Evolutionary conservation across 1,284 basidiomycete species (phyloP).

Genomic region (Malassezia equina): DNA sequence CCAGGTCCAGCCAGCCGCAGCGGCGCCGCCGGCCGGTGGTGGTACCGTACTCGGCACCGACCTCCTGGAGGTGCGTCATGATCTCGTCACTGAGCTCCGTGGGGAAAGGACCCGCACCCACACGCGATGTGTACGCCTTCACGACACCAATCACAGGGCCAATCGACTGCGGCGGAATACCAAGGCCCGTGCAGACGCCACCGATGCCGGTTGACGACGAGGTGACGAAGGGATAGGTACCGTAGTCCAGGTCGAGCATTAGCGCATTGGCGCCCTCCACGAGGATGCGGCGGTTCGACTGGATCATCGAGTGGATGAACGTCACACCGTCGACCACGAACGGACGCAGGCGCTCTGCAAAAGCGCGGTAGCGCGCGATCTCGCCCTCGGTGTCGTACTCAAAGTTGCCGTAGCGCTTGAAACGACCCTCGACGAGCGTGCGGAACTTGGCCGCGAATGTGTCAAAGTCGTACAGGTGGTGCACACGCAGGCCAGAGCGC

Average conservation of each 20-base stretch:
- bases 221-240: conserved; percentile 94
- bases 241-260: conserved; percentile 96
- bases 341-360: conserved; percentile 75
- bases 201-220: conserved; percentile 85
- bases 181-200: conserved; percentile 89
- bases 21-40: conserved; percentile 85
- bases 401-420: conserved; percentile 95
- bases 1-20: conserved; percentile 94
- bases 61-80: conserved; percentile 81
- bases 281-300: conserved; percentile 64
- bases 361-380: conserved; percentile 75
- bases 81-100: conserved; percentile 81
- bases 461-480: conserved; percentile 84
- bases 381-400: conserved; percentile 98
- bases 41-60: conserved; percentile 80
- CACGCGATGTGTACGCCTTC: conserved; percentile 95
- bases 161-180: conserved; percentile 78
- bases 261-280: conserved; percentile 96
- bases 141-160: conserved; percentile 80
- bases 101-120: conserved; percentile 94
- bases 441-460: conserved; percentile 85
- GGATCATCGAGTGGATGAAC: conserved; percentile 72
- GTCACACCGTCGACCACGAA: conserved; percentile 78
- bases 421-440: conserved; percentile 86
- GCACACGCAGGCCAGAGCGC: conserved; percentile 84